phyloP scores from a whole-genome alignment of 176 grass and related monocot genomes.

The Phragmites australis region DNA sequence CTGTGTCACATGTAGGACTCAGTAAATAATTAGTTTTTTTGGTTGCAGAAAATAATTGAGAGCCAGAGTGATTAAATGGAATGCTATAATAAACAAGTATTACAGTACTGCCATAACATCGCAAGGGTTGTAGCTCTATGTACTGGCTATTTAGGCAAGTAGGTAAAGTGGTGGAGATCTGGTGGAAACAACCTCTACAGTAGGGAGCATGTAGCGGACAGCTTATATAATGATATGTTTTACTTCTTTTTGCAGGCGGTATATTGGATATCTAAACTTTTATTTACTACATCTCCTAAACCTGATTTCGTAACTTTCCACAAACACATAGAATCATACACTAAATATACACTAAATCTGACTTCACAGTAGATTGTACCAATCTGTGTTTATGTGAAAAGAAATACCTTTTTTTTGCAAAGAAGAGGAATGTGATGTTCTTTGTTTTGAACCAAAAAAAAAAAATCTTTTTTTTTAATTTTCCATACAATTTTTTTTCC shows the following conservation, averaged over 20 bases:
- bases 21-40: conserved; percentile 31
- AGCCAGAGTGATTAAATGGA: too few relatives aligned
- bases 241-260: neutral
- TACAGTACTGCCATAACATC: neutral
- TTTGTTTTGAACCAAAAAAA: neutral
- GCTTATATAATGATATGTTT: conserved; percentile 1
- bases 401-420: neutral
- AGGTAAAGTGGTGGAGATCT: neutral
- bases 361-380: neutral
- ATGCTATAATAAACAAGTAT: neutral
- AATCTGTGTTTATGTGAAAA: conserved; percentile 1
- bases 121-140: neutral
- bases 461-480: too few relatives aligned
- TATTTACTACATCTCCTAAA: neutral
- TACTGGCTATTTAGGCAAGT: conserved; percentile 16
- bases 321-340: neutral
- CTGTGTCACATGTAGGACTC: neutral
- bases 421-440: neutral
- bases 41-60: too few relatives aligned
- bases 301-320: conserved; percentile 16
- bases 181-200: neutral
- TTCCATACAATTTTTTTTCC: too few relatives aligned
- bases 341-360: conserved; percentile 28
- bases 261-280: neutral
- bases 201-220: neutral